phyloP scores from a whole-genome alignment of 495 filamentous ascomycete genomes.

The Penicillium chermesinum region DNA sequence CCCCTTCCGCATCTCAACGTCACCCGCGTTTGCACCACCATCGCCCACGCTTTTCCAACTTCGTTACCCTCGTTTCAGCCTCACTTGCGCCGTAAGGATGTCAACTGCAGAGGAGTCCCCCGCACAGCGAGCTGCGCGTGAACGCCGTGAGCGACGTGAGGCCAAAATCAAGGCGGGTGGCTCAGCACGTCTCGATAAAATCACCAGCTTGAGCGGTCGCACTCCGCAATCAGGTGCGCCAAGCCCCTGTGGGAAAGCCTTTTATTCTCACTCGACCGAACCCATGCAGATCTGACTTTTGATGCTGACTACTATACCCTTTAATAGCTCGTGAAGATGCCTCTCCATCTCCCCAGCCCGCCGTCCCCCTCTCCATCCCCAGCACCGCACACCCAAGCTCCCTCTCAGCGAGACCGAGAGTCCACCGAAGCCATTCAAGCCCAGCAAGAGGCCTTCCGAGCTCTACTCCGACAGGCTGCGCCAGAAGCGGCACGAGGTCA shows the following conservation, averaged over 20 bases:
- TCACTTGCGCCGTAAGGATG: conserved; percentile 14
- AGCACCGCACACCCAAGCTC: conserved; percentile 15
- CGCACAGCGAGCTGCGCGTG: conserved; percentile 65
- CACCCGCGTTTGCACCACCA: neutral
- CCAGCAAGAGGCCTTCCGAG: conserved; percentile 42
- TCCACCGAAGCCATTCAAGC: conserved; percentile 27
- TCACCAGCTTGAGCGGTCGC: conserved; percentile 72
- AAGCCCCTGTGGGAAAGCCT: neutral
- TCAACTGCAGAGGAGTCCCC: conserved; percentile 48
- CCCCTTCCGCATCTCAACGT: neutral
- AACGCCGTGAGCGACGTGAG: conserved; percentile 84
- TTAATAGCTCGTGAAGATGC: conserved; percentile 28
- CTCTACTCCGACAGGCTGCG: conserved; percentile 34
- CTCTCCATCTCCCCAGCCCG: conserved; percentile 27
- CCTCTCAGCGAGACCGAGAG: conserved; percentile 16
- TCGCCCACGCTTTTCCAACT: neutral
- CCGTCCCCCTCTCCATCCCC: conserved; percentile 30
- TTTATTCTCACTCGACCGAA: no score
- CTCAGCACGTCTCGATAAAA: conserved; percentile 72
- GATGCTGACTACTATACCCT: conserved; percentile 8
- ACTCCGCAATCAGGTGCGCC: conserved; percentile 41
- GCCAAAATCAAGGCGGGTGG: conserved; percentile 85
- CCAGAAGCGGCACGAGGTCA: conserved; percentile 26
- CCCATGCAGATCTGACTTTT: no score
- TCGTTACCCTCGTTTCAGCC: neutral